Evolutionary conservation across 2,329 filamentous ascomycete species (phyloP).

Genomic region (Pseudocercospora pini-densiflorae): DNA sequence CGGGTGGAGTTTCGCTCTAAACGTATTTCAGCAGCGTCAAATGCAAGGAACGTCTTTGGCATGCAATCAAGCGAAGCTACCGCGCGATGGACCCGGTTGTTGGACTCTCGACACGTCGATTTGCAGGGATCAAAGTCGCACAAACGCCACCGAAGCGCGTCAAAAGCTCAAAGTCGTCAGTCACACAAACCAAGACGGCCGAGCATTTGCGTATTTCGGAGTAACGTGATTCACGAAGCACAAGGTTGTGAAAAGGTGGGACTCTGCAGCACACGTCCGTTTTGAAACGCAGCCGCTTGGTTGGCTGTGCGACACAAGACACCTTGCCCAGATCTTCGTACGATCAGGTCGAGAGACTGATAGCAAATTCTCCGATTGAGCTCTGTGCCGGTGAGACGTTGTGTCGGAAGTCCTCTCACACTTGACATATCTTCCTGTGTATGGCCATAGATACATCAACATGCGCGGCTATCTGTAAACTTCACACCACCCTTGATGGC

Average conservation of each 20-base stretch:
- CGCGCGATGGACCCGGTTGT: constrained; percentile 1
- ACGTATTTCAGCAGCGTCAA: not conserved
- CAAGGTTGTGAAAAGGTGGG: not conserved
- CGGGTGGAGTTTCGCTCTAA: not conserved
- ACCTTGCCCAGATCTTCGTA: constrained; percentile 8
- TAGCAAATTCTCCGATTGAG: constrained; percentile 4
- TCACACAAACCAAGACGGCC: constrained; percentile 9
- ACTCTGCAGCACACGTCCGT: constrained; percentile 1
- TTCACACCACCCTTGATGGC: constrained; percentile 2
- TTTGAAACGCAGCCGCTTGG: constrained; percentile 6
- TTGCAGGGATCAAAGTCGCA: not conserved
- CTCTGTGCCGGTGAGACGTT: not conserved
- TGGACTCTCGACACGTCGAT: constrained; percentile 5
- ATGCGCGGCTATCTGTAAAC: constrained; percentile 3
- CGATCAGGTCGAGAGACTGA: not conserved
- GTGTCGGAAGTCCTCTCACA: not conserved
- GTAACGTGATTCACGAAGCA: not conserved
- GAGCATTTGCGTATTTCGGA: not conserved
- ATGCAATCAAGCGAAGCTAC: not conserved
- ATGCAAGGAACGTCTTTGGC: constrained; percentile 6
- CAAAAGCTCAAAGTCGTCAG: not conserved
- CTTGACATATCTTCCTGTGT: not conserved
- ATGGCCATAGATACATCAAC: not conserved
- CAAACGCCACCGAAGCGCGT: constrained; percentile 3
- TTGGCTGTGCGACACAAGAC: constrained; percentile 2